A percentile compares a stretch with the other conserved stretches of the same genome.
phyloP scores from a whole-genome alignment of 345 rosid genomes.

The Excoecaria cochinchinensis region DNA sequence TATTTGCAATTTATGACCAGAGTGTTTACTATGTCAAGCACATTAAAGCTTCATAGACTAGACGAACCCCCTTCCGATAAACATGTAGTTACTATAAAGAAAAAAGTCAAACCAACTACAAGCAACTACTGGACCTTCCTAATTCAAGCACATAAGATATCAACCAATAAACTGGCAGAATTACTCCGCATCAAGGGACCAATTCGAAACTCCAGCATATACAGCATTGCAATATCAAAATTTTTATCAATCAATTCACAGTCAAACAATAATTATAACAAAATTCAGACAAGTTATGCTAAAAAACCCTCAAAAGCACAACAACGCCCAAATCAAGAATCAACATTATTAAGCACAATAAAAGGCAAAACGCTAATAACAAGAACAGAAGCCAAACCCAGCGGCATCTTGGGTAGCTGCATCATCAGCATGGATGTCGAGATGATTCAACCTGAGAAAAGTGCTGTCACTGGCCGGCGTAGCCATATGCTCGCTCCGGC shows the following conservation, averaged over 20 bases:
- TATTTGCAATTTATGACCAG: background rate
- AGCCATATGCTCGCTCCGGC: constrained; percentile 67
- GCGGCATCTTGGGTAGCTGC: constrained; percentile 78
- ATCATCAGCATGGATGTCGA: constrained; percentile 91
- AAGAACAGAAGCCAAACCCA: constrained; percentile 39
- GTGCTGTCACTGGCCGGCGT: constrained; percentile 78
- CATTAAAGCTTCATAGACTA: background rate
- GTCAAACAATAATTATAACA: background rate
- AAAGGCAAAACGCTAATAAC: background rate
- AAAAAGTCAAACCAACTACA: background rate
- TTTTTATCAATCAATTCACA: background rate
- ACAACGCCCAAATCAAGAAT: constrained; percentile 12
- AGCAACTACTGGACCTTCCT: background rate
- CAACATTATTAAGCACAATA: constrained; percentile 13
- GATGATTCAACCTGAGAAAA: constrained; percentile 59
- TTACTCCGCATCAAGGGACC: background rate
- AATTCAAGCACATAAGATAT: background rate
- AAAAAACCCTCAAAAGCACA: constrained; percentile 18
- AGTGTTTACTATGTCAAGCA: background rate
- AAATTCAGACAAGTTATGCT: background rate
- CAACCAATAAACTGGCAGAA: background rate
- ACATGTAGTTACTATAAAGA: background rate
- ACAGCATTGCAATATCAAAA: background rate
- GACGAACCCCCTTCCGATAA: background rate
- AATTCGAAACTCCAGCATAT: background rate